phyloP scores from a whole-genome alignment of 2,329 filamentous ascomycete genomes.

The Penicillium sp. region DNA sequence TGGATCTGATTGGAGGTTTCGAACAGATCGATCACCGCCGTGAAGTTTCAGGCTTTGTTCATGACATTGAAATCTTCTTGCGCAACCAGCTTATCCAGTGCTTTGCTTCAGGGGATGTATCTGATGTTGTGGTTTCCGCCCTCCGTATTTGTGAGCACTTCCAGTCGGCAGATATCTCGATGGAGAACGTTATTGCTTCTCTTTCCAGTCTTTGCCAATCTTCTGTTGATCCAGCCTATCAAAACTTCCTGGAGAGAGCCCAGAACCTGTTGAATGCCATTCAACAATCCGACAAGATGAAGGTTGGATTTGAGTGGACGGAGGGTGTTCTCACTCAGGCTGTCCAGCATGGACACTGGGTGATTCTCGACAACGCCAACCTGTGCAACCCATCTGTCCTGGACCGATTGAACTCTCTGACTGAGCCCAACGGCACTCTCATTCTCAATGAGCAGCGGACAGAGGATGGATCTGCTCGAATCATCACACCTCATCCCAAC shows the following conservation, averaged over 20 bases:
- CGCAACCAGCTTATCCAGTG: conserved; percentile 43
- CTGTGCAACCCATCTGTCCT: conserved; percentile 93
- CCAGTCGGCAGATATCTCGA: conserved; percentile 28
- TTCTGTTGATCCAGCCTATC: conserved; percentile 51
- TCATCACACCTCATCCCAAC: conserved; percentile 78
- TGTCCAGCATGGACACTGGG: conserved; percentile 82
- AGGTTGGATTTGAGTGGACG: conserved; percentile 89
- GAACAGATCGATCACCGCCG: conserved; percentile 87
- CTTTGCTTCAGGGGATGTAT: conserved; percentile 27
- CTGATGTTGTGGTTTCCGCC: conserved; percentile 24
- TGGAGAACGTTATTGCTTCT: conserved; percentile 34
- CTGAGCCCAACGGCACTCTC: conserved; percentile 84
- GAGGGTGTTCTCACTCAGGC: conserved; percentile 91
- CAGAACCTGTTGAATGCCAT: conserved; percentile 56
- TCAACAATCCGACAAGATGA: conserved; percentile 60
- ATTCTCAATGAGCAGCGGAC: conserved; percentile 93
- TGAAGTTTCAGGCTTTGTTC: conserved; percentile 64
- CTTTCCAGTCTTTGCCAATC: conserved; percentile 42
- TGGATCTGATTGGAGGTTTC: conserved; percentile 95
- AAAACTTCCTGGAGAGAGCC: conserved; percentile 51
- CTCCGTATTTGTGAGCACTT: conserved; percentile 37
- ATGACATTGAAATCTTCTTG: conserved; percentile 56
- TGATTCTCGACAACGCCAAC: conserved; percentile 96
- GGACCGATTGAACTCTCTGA: conserved; percentile 88
- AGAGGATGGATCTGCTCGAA: conserved; percentile 74